Evolutionary conservation across 2,329 filamentous ascomycete genomes (phyloP).

Genomic region (Aspergillus aculeatinus): DNA sequence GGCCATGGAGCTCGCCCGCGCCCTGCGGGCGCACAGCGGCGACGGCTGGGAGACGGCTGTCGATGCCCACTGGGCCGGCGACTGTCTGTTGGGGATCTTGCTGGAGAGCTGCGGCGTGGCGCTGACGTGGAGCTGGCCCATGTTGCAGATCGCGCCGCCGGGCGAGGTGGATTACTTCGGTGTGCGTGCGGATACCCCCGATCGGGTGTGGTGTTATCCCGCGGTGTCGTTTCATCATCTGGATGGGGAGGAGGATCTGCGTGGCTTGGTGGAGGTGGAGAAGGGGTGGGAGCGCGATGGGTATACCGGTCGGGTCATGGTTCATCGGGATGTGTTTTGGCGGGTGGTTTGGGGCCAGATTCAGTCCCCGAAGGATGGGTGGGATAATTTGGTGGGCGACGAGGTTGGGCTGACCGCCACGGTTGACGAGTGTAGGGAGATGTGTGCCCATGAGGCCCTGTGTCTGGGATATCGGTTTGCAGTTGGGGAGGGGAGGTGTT

Average conservation of each 20-base stretch:
- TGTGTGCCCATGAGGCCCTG: constrained; percentile 2
- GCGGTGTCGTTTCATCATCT: constrained; percentile 52
- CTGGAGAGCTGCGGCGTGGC: constrained; percentile 44
- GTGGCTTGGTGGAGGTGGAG: constrained; percentile 45
- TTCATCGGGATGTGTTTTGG: constrained; percentile 12
- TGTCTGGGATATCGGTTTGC: constrained; percentile 10
- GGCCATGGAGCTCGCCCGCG: constrained; percentile 43
- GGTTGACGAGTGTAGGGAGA: constrained; percentile 1
- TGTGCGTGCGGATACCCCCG: constrained; percentile 32
- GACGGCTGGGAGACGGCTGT: constrained; percentile 47
- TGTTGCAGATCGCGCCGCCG: constrained; percentile 40
- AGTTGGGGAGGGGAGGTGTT: background rate
- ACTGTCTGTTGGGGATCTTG: constrained; percentile 48
- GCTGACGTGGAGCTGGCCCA: constrained; percentile 48
- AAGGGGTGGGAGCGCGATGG: constrained; percentile 1
- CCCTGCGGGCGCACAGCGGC: constrained; percentile 39
- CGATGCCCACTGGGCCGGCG: constrained; percentile 46
- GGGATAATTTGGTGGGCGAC: constrained; percentile 14
- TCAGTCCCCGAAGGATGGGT: background rate
- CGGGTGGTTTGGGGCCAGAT: constrained; percentile 3
- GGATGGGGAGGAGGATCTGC: constrained; percentile 38
- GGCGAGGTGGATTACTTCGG: constrained; percentile 42
- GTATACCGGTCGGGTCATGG: background rate
- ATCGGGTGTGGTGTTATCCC: constrained; percentile 49
- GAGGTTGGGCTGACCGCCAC: background rate